Base-by-base conservation (phyloP, 345 rosid genomes). In the Lepidium aucheri region DNA sequence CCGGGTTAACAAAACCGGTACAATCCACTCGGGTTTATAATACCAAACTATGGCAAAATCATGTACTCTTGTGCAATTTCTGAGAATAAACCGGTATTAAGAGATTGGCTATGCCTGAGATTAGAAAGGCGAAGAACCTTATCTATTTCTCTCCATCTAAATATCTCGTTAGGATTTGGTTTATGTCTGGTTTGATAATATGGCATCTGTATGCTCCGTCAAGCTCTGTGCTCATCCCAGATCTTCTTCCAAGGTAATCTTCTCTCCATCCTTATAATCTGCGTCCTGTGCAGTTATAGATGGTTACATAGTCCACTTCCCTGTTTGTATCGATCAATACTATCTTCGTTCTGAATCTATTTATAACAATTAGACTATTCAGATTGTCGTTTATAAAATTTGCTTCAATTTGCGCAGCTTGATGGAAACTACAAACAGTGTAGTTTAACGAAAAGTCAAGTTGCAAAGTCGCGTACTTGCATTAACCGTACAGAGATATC, bases 191-290 rank as follows among this genome's bases (percentile, higher is more conserved):
- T 54, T 35, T 63, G 47, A 65, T 7, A 12, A 9, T 62, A 76
- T 76, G 80, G 79, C 79, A 46, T 70, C 67, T 12, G 15, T 16
- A 43, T 63, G 69, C 62, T 38, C 47, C 22, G 68, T 63, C 69
- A 68, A 72, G 53, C 75, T 75, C 65, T 62, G 69, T 75, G 4
- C 42, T 17, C 54, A 62, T 62, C 41, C 11, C 35, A 49, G 17
- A 47, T 67, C 78, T 46, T 63, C 71, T 59, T 63, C 51, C 70
- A 63, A 75, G 63, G 82, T 78, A 45, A 20, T 3, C 33, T 24
- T 10, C 40, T 68, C 58, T 63, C 50, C 49, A 20, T 68, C 15
- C 54, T 22, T 24, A 9, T 10, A 14, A 26, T 24, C 16, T 51
- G 33, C 32, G 13, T 12, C 40, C 53, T 54, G 22, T 53, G 15